These are phyloP conservation scores for Tuber magnatum DNA, from an alignment of 495 filamentous ascomycete genomes.

Conservation along the genomic window DNA sequence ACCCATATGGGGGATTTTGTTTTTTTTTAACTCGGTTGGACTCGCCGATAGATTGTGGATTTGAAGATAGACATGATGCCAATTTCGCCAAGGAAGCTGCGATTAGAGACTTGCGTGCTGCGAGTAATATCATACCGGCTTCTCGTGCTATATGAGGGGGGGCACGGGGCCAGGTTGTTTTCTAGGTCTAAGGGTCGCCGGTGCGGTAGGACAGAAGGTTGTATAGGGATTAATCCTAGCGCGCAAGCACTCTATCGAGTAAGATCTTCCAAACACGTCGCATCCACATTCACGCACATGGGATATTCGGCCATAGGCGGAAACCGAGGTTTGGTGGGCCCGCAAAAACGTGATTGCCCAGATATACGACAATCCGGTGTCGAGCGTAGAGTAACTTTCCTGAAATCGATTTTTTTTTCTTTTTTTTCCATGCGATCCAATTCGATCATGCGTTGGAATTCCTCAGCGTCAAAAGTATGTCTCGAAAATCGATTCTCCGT, in stretches of 20 bases:
- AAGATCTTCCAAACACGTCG: not conserved
- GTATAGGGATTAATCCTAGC: not conserved
- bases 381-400: not conserved
- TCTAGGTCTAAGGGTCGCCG: not conserved
- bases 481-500: constrained; percentile 32
- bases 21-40: not conserved
- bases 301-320: not conserved
- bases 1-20: not conserved
- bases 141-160: no score
- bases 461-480: not conserved
- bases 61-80: not conserved
- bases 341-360: not conserved
- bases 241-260: not conserved
- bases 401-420: not conserved
- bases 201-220: not conserved
- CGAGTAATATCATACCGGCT: not conserved
- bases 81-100: not conserved
- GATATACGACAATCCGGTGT: not conserved
- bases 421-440: not conserved
- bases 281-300: not conserved
- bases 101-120: not conserved
- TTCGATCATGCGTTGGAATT: not conserved
- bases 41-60: not conserved
- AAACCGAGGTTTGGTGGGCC: not conserved
- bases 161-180: not conserved